These are phyloP conservation scores for Phaeotremella fagi DNA, from an alignment of 768 basidiomycete genomes.

Conservation along the genomic window DNA sequence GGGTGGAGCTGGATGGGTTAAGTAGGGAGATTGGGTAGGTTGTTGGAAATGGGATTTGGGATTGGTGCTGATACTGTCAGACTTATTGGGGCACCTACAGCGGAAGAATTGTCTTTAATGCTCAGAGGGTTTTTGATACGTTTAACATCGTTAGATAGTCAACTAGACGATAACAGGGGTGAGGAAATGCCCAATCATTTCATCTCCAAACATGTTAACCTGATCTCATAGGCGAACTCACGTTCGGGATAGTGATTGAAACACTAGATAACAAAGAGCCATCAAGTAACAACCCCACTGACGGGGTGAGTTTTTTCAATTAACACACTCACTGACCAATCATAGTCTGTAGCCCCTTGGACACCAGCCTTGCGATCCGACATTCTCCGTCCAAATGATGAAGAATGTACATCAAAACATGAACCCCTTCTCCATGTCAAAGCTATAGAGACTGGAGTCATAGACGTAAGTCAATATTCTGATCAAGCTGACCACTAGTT, in stretches of 20 bases:
- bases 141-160: slow-evolving; percentile 37
- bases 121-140: slow-evolving; percentile 42
- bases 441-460: slow-evolving; percentile 45
- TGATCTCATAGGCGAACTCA: slow-evolving; percentile 61
- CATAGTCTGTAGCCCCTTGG: slow-evolving; percentile 36
- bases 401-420: slow-evolving; percentile 20
- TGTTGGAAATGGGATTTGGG: slow-evolving; percentile 57
- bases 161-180: slow-evolving; percentile 36
- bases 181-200: background rate
- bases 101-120: slow-evolving; percentile 39
- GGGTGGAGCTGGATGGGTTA: slow-evolving; percentile 18
- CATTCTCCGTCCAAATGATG: slow-evolving; percentile 25
- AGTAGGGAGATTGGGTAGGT: slow-evolving; percentile 16
- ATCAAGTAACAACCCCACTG: slow-evolving; percentile 17
- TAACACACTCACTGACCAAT: background rate
- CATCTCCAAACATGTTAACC: slow-evolving; percentile 60
- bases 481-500: slow-evolving; percentile 19
- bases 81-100: slow-evolving; percentile 28
- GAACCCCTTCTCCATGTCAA: slow-evolving; percentile 41
- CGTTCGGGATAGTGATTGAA: slow-evolving; percentile 79
- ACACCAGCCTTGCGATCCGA: slow-evolving; percentile 37
- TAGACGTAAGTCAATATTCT: slow-evolving; percentile 37
- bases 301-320: slow-evolving; percentile 21
- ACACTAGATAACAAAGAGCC: slow-evolving; percentile 58
- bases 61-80: slow-evolving; percentile 59